These are phyloP conservation scores for Iris pallida DNA, from an alignment of 116 monocot species.

Conservation along the genomic window DNA sequence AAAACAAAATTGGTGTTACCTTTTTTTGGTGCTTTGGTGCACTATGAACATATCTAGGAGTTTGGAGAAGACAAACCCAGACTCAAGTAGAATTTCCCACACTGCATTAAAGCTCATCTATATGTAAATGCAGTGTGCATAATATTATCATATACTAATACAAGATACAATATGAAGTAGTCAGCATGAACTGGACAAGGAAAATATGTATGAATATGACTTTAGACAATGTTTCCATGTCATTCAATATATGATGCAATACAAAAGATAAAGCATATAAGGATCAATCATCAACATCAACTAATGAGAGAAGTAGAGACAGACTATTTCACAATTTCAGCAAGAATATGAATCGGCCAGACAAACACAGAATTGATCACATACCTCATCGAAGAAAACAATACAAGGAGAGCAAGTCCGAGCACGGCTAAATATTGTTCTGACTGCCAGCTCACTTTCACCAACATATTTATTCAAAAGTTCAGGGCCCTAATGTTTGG, in stretches of 20 bases:
- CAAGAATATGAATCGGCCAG: neutral
- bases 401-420: conserved; percentile 93
- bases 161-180: too few species aligned
- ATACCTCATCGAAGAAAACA: conserved; percentile 98
- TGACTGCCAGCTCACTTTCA: conserved; percentile 83
- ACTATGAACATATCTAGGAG: too few species aligned
- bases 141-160: too few species aligned
- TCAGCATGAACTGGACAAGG: neutral
- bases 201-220: neutral
- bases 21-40: too few species aligned
- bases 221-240: neutral
- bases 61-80: too few species aligned
- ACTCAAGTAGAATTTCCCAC: too few species aligned
- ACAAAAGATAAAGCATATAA: neutral
- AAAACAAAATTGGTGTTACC: too few species aligned
- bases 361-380: neutral
- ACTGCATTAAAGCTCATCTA: too few species aligned
- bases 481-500: conserved; percentile 71
- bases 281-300: neutral
- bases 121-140: too few species aligned
- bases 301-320: neutral
- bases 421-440: conserved; percentile 86
- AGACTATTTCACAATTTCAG: neutral
- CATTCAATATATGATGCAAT: neutral
- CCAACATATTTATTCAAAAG: conserved; percentile 95